phyloP scores from a whole-genome alignment of 2,329 filamentous ascomycete species.

The Lasiodiplodia gonubiensis region DNA sequence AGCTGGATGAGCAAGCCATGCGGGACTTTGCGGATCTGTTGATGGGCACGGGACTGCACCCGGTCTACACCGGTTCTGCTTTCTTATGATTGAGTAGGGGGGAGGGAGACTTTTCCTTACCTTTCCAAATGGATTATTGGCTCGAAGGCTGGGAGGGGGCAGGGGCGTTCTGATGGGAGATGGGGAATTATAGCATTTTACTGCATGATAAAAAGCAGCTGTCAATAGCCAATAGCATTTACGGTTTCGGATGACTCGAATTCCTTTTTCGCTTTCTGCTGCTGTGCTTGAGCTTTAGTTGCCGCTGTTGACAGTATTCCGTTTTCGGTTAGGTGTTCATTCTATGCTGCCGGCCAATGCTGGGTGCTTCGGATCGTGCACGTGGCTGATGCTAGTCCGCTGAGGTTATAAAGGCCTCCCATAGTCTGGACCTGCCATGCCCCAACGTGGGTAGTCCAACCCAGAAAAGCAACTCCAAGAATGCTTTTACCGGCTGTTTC shows the following conservation, averaged over 20 bases:
- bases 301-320: not conserved
- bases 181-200: slow-evolving; percentile 1
- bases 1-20: slow-evolving; percentile 5
- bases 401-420: too few relatives aligned
- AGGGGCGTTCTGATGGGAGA: slow-evolving; percentile 1
- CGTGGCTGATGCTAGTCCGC: too few relatives aligned
- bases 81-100: not conserved
- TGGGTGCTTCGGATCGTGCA: too few relatives aligned
- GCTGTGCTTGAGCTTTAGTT: not conserved
- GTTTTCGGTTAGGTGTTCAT: too few relatives aligned
- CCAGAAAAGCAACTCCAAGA: too few relatives aligned
- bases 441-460: too few relatives aligned
- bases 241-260: not conserved
- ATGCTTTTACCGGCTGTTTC: too few relatives aligned
- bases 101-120: not conserved
- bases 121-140: not conserved
- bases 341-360: too few relatives aligned
- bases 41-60: slow-evolving; percentile 16
- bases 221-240: slow-evolving; percentile 22
- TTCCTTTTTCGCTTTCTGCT: not conserved
- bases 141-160: not conserved
- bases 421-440: too few relatives aligned
- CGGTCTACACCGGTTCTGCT: slow-evolving; percentile 14
- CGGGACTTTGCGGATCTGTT: slow-evolving; percentile 16
- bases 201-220: slow-evolving; percentile 21